Conservation (phyloP, 1,284 basidiomycete genomes). For the Fomitopsis pinicola region DNA sequence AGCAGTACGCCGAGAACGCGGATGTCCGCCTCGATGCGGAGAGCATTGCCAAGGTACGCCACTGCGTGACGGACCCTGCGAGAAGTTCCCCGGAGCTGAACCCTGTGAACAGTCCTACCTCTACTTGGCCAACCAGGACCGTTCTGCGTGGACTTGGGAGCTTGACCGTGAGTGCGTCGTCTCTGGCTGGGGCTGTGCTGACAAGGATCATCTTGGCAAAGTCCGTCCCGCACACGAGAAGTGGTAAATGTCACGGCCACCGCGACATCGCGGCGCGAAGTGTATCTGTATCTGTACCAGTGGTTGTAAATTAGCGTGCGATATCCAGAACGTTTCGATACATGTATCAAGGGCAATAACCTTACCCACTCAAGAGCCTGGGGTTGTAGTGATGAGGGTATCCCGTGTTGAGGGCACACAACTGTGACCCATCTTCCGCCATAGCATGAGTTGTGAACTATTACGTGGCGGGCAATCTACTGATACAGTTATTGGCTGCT, state of each 20-base stretch:
- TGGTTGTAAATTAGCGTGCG: background rate
- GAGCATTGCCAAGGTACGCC: conserved; percentile 56
- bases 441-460: background rate
- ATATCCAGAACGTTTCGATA: background rate
- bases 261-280: background rate
- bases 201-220: background rate
- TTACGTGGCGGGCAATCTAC: background rate
- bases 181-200: background rate
- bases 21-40: conserved; percentile 52
- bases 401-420: background rate
- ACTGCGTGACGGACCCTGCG: background rate
- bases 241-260: conserved; percentile 9
- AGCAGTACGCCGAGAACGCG: conserved; percentile 43
- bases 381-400: too few species aligned
- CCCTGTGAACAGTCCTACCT: conserved; percentile 31
- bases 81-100: background rate
- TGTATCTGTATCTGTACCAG: background rate
- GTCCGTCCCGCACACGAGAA: conserved; percentile 18
- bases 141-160: conserved; percentile 49
- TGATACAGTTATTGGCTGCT: background rate
- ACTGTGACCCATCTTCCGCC: background rate
- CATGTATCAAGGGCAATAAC: too few species aligned
- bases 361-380: too few species aligned
- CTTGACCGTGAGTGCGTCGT: conserved; percentile 32
- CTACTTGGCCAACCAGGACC: conserved; percentile 39